These are phyloP conservation scores for Colletotrichum shisoi DNA, from an alignment of 2,329 filamentous ascomycete genomes.

Conservation along the genomic window DNA sequence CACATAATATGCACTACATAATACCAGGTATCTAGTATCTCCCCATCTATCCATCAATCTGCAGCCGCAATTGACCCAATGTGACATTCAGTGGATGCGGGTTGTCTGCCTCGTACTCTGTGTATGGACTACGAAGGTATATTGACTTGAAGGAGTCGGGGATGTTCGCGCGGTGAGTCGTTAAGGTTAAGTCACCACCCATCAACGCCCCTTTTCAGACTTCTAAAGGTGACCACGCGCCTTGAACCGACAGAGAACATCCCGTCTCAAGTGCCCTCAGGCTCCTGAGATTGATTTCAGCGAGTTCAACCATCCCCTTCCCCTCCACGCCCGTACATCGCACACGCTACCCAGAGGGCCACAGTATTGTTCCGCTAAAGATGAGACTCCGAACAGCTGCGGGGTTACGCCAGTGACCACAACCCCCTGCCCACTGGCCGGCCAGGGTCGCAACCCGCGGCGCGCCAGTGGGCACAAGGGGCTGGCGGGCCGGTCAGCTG, in stretches of 20 bases:
- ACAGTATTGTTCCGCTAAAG: too few species aligned
- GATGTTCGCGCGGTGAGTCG: conserved; percentile 22
- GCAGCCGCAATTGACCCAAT: background rate
- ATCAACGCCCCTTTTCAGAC: background rate
- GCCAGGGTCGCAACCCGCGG: too few species aligned
- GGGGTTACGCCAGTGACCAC: too few species aligned
- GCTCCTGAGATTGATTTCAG: too few species aligned
- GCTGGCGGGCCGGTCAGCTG: too few species aligned
- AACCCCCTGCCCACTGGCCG: too few species aligned
- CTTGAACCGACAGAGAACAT: conserved; percentile 22
- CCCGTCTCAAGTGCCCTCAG: background rate
- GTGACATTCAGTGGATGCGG: background rate
- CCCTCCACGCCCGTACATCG: background rate
- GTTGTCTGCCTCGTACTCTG: background rate
- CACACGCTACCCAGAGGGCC: too few species aligned
- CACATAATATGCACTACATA: background rate
- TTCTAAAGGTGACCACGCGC: background rate
- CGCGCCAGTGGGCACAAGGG: too few species aligned
- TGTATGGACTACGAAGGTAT: background rate
- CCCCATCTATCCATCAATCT: background rate
- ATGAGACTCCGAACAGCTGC: too few species aligned
- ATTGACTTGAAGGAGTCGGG: conserved; percentile 16
- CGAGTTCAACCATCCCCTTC: background rate
- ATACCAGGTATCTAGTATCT: background rate
- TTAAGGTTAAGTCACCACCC: background rate